These are phyloP conservation scores for Neurospora sublineolata DNA, from an alignment of 495 filamentous ascomycete species.

Conservation along the genomic window DNA sequence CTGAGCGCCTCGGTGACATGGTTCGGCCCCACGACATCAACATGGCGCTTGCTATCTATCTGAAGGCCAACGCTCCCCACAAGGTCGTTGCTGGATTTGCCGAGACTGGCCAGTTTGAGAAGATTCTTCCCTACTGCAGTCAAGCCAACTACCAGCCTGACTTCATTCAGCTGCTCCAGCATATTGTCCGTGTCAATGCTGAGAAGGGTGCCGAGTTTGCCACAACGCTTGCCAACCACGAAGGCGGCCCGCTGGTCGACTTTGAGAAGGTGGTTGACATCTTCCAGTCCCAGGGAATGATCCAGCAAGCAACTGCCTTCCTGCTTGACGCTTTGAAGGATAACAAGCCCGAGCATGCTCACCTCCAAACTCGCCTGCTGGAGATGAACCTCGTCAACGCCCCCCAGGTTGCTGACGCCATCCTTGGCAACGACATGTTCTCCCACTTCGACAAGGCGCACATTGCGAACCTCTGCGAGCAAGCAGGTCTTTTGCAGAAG, in stretches of 20 bases:
- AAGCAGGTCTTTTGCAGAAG: conserved; percentile 74
- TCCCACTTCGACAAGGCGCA: conserved; percentile 83
- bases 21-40: conserved; percentile 79
- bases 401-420: conserved; percentile 93
- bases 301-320: conserved; percentile 95
- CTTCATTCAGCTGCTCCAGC: conserved; percentile 77
- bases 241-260: conserved; percentile 75
- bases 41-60: conserved; percentile 75
- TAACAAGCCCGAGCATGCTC: conserved; percentile 86
- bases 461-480: conserved; percentile 83
- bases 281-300: conserved; percentile 94
- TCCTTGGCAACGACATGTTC: conserved; percentile 96
- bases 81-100: conserved; percentile 93
- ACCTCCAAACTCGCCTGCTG: conserved; percentile 83
- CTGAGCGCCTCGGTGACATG: conserved; percentile 90
- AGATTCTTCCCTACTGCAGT: conserved; percentile 83
- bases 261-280: conserved; percentile 93
- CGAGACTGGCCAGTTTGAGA: conserved; percentile 91
- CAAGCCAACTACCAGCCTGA: conserved; percentile 79
- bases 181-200: conserved; percentile 84
- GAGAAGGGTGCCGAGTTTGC: conserved; percentile 95
- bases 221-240: conserved; percentile 71
- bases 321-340: conserved; percentile 86
- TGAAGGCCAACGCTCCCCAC: conserved; percentile 72
- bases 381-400: conserved; percentile 98